Conservation (phyloP, 805 yeast species). For the Kazachstania bromeliacearum region DNA sequence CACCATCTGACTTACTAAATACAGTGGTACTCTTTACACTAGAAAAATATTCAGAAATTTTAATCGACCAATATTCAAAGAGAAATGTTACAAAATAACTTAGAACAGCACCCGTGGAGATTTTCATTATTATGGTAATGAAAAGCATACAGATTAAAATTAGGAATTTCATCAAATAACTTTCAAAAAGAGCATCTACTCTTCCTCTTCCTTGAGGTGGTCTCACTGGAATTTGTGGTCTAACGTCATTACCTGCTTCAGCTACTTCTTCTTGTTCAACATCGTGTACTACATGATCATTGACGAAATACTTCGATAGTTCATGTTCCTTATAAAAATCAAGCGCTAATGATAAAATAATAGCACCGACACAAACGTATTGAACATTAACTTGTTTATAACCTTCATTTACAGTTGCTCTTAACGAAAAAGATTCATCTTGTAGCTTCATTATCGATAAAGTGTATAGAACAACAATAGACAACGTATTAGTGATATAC, state of each 20-base stretch:
- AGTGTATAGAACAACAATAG: constrained; percentile 3
- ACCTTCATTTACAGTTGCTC: constrained; percentile 1
- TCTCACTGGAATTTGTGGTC: too few species aligned
- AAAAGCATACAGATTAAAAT: background rate
- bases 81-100: background rate
- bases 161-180: background rate
- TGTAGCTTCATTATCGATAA: too few species aligned
- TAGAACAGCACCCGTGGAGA: background rate
- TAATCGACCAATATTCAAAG: background rate
- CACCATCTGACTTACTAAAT: too few species aligned
- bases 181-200: background rate
- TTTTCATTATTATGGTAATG: background rate
- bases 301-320: constrained; percentile 9
- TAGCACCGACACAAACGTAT: constrained; percentile 16
- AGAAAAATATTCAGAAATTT: too few species aligned
- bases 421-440: background rate
- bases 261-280: background rate
- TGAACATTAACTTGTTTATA: constrained; percentile 13
- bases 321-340: constrained; percentile 14
- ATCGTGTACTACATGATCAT: constrained; percentile 13
- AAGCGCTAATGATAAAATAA: constrained; percentile 8
- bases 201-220: too few species aligned
- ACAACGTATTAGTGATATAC: constrained; percentile 10
- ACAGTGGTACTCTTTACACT: too few species aligned
- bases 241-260: background rate